Evolutionary conservation across 164 flowering plant species (phyloP).

Genomic region (Vitis rupestris): DNA sequence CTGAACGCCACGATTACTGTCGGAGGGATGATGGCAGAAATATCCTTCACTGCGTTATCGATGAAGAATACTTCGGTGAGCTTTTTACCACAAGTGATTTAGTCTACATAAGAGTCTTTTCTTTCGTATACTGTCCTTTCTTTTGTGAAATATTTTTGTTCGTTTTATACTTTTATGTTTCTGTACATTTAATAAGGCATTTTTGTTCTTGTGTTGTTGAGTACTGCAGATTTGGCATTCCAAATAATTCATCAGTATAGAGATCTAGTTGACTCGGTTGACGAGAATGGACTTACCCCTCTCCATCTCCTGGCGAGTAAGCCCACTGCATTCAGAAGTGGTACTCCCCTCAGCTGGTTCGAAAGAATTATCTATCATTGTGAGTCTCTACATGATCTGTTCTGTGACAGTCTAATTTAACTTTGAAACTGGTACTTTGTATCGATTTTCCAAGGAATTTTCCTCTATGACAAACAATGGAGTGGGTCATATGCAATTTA

Average conservation of each 20-base stretch:
- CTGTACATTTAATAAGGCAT: no score
- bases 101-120: no score
- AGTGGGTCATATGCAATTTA: no score
- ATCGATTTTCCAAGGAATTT: no score
- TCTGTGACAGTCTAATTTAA: no score
- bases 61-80: constrained; percentile 33
- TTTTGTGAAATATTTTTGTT: no score
- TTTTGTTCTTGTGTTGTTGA: no score
- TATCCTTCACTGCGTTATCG: constrained; percentile 32
- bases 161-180: no score
- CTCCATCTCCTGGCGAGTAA: constrained; percentile 41
- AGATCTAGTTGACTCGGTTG: constrained; percentile 15
- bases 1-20: neutral
- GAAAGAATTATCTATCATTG: constrained; percentile 24
- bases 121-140: neutral
- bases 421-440: no score
- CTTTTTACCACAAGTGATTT: no score
- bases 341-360: constrained; percentile 14
- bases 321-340: constrained; percentile 36
- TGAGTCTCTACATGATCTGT: constrained; percentile 8
- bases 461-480: no score
- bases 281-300: constrained; percentile 32
- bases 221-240: constrained; percentile 34
- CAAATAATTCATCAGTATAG: constrained; percentile 22
- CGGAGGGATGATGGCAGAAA: constrained; percentile 28